phyloP scores from a whole-genome alignment of 1,284 basidiomycete genomes.

The Caloboletus firmus region DNA sequence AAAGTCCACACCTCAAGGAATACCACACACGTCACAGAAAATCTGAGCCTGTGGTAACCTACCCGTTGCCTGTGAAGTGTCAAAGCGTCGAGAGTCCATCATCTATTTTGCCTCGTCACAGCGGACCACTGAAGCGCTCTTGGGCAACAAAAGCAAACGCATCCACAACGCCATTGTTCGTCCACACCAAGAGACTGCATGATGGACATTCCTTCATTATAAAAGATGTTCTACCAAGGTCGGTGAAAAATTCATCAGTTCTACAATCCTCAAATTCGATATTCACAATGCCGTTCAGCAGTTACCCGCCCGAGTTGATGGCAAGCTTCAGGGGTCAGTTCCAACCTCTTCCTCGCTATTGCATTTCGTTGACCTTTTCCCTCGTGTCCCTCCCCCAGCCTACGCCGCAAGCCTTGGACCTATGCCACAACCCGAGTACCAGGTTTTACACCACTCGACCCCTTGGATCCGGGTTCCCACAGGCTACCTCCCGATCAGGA shows the following conservation, averaged over 20 bases:
- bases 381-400: neutral
- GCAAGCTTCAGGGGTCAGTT: constrained; percentile 5
- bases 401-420: constrained; percentile 9
- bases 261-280: neutral
- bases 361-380: neutral
- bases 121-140: neutral
- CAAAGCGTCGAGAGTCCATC: neutral
- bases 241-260: neutral
- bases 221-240: constrained; percentile 4
- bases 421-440: constrained; percentile 3
- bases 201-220: constrained; percentile 9
- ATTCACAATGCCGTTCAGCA: constrained; percentile 4
- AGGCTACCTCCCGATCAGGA: constrained; percentile 18
- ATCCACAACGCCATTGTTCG: neutral
- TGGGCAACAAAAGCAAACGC: too few species aligned
- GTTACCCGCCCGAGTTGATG: constrained; percentile 15
- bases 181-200: neutral
- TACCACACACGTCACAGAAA: neutral
- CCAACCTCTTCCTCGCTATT: too few species aligned
- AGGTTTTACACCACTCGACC: constrained; percentile 3
- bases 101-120: neutral
- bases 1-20: neutral
- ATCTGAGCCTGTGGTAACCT: neutral
- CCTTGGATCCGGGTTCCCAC: constrained; percentile 4
- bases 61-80: neutral